Percentiles rank a stretch among this genome's conserved stretches.
Conservation (phyloP, 1,284 basidiomycete species). For the Neolentinus lepideus region DNA sequence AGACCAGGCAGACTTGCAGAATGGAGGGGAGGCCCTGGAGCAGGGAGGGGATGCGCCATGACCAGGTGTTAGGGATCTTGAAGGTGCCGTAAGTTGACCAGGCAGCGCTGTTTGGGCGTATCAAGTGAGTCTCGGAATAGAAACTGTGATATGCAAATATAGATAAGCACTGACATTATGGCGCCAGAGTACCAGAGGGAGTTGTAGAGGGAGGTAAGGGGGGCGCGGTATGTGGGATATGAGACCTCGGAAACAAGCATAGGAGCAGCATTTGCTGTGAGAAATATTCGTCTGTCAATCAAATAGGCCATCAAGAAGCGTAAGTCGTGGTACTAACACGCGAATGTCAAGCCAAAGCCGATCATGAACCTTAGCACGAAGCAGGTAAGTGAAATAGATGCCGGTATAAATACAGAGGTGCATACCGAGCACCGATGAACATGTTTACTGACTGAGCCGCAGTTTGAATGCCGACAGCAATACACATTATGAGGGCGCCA, state of each 20-base stretch:
- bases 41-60: constrained; percentile 69
- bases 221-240: constrained; percentile 71
- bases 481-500: constrained; percentile 56
- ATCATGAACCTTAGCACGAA: constrained; percentile 50
- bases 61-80: constrained; percentile 56
- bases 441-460: constrained; percentile 68
- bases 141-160: constrained; percentile 5
- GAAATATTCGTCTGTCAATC: neutral
- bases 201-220: constrained; percentile 68
- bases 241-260: constrained; percentile 73
- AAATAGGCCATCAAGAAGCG: neutral
- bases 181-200: constrained; percentile 77
- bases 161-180: constrained; percentile 49
- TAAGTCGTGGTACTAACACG: constrained; percentile 27
- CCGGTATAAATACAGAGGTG: neutral
- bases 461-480: constrained; percentile 63
- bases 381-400: neutral
- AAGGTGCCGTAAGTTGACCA: constrained; percentile 75
- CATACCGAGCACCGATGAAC: constrained; percentile 73
- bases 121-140: neutral
- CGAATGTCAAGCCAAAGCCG: constrained; percentile 74
- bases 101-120: constrained; percentile 40
- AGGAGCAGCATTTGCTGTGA: constrained; percentile 58
- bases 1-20: constrained; percentile 51
- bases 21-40: constrained; percentile 60